Percentiles rank a stretch among this genome's conserved stretches.
Conservation (phyloP, 108 stramenopile genomes). For the Hondaea fermentalgiana region DNA sequence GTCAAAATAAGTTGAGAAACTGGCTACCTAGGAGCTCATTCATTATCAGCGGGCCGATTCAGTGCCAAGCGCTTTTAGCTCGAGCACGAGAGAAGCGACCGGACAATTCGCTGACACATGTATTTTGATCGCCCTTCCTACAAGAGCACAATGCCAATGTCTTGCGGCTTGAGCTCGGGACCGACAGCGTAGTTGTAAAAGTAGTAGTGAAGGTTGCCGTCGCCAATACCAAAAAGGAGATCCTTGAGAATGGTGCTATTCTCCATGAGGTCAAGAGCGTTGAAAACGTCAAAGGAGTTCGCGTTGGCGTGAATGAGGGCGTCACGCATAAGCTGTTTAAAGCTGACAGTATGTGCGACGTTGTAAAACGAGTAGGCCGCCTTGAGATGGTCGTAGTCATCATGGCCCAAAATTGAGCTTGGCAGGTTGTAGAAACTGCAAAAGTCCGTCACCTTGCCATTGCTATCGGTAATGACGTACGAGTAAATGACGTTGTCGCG, state of each 20-base stretch:
- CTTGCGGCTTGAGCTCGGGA: slow-evolving; percentile 65
- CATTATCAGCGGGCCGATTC: too few species aligned
- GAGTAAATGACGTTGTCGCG: slow-evolving; percentile 75
- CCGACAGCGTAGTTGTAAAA: slow-evolving; percentile 88
- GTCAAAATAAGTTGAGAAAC: too few species aligned
- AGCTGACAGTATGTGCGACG: slow-evolving; percentile 73
- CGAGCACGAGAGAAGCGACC: too few species aligned
- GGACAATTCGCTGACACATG: too few species aligned
- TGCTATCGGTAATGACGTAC: slow-evolving; percentile 61
- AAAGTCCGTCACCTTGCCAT: slow-evolving; percentile 62
- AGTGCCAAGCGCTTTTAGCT: too few species aligned
- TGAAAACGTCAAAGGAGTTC: slow-evolving; percentile 86
- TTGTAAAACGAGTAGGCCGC: slow-evolving; percentile 98
- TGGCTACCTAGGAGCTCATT: too few species aligned
- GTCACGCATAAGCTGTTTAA: slow-evolving; percentile 81
- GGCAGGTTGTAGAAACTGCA: slow-evolving; percentile 89
- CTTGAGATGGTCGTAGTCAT: slow-evolving; percentile 65
- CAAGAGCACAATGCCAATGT: slow-evolving; percentile 87
- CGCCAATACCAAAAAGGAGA: slow-evolving; percentile 93
- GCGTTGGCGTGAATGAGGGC: slow-evolving; percentile 75
- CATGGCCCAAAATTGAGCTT: slow-evolving; percentile 67
- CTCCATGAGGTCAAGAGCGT: slow-evolving; percentile 95
- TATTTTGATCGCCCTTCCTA: slow-evolving; percentile 29
- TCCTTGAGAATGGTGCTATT: slow-evolving; percentile 75
- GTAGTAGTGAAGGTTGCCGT: slow-evolving; percentile 97